Evolutionary conservation across 768 basidiomycete genomes (phyloP).

Genomic region (Mycena chlorophos): DNA sequence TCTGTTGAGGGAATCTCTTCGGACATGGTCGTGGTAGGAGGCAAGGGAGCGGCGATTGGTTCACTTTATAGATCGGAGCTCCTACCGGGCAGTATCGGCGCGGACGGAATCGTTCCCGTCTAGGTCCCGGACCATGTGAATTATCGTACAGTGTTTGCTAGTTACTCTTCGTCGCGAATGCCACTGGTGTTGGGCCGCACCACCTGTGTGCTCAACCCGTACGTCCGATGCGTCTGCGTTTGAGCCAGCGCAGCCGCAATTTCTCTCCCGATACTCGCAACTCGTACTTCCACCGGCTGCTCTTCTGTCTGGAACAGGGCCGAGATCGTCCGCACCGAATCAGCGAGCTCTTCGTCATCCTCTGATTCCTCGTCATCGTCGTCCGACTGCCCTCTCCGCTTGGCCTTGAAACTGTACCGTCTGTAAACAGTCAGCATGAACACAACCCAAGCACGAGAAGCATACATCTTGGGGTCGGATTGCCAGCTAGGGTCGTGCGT

Average conservation of each 20-base stretch:
- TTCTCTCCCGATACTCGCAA: conserved; percentile 78
- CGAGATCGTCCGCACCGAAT: conserved; percentile 74
- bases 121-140: conserved; percentile 14
- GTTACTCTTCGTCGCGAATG: conserved; percentile 61
- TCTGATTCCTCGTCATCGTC: conserved; percentile 58
- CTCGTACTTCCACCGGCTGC: conserved; percentile 59
- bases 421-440: conserved; percentile 38
- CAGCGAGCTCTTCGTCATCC: conserved; percentile 60
- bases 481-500: conserved; percentile 85
- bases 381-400: conserved; percentile 56
- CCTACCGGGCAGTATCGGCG: neutral
- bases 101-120: conserved; percentile 11
- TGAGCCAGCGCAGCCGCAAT: conserved; percentile 80
- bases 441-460: conserved; percentile 20
- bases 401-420: conserved; percentile 78
- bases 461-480: conserved; percentile 80
- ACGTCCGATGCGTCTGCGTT: conserved; percentile 57
- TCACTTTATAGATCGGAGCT: conserved; percentile 18
- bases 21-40: conserved; percentile 33
- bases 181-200: conserved; percentile 34
- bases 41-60: conserved; percentile 18
- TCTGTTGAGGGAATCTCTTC: conserved; percentile 81
- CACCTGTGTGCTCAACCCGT: conserved; percentile 58
- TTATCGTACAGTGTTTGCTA: too few species aligned
- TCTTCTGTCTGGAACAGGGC: conserved; percentile 58